Evolutionary conservation across 2,329 filamentous ascomycete species (phyloP).

Genomic region (Eutypella sp.): DNA sequence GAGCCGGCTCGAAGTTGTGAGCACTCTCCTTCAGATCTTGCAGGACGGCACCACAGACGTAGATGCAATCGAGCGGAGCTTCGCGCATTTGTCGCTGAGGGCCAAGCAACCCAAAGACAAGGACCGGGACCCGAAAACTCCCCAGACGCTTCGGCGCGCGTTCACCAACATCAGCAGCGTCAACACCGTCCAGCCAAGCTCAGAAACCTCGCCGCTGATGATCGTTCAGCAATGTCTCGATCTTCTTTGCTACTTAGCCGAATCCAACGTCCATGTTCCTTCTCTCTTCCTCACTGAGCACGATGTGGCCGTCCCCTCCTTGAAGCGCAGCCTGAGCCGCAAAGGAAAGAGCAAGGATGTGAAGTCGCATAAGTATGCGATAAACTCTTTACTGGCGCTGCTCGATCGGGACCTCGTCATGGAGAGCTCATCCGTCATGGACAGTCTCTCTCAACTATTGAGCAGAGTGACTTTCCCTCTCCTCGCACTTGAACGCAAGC

Average conservation of each 20-base stretch:
- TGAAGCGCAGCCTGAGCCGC: slow-evolving; percentile 71
- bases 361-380: slow-evolving; percentile 79
- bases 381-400: slow-evolving; percentile 84
- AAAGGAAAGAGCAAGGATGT: slow-evolving; percentile 87
- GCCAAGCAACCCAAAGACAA: slow-evolving; percentile 74
- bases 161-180: slow-evolving; percentile 52
- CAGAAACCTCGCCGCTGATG: slow-evolving; percentile 88
- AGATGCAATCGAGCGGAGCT: slow-evolving; percentile 90
- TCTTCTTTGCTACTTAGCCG: slow-evolving; percentile 76
- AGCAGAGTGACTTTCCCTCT: slow-evolving; percentile 86
- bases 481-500: slow-evolving; percentile 69
- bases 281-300: slow-evolving; percentile 94
- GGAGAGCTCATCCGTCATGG: slow-evolving; percentile 96
- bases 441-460: slow-evolving; percentile 79
- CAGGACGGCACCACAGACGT: slow-evolving; percentile 94
- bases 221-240: slow-evolving; percentile 94
- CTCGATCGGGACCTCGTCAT: slow-evolving; percentile 93
- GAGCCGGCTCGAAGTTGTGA: slow-evolving; percentile 89
- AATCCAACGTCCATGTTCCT: slow-evolving; percentile 80
- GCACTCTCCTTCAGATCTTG: slow-evolving; percentile 84
- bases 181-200: slow-evolving; percentile 54
- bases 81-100: slow-evolving; percentile 84
- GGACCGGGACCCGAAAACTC: slow-evolving; percentile 66
- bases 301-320: slow-evolving; percentile 65
- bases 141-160: slow-evolving; percentile 72